Conservation (phyloP, 2,329 filamentous ascomycete genomes). For the Epichloe coenophiala region DNA sequence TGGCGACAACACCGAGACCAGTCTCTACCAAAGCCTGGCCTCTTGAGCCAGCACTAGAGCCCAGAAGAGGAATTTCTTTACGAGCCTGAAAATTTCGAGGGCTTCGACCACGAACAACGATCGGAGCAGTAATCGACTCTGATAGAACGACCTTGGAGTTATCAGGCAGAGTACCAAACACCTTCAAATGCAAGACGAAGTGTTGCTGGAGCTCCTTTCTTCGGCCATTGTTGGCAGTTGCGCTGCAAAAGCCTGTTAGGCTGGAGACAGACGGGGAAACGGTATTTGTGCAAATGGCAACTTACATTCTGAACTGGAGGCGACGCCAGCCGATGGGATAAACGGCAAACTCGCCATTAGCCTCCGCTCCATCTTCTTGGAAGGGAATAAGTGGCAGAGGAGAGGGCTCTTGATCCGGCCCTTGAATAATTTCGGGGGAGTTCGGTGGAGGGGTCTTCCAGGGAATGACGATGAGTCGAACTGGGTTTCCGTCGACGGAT, state of each 20-base stretch:
- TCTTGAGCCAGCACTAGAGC: conserved; percentile 61
- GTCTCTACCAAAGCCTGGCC: conserved; percentile 60
- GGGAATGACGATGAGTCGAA: conserved; percentile 90
- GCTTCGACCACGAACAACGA: conserved; percentile 86
- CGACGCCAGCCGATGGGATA: conserved; percentile 92
- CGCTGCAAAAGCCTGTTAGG: conserved; percentile 31
- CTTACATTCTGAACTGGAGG: conserved; percentile 74
- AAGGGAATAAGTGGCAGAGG: conserved; percentile 62
- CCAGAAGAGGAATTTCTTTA: conserved; percentile 80
- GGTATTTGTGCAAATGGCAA: conserved; percentile 26
- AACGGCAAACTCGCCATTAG: conserved; percentile 70
- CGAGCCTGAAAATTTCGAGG: conserved; percentile 89
- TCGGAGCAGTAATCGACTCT: conserved; percentile 76
- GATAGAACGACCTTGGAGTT: conserved; percentile 71
- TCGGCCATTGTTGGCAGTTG: conserved; percentile 90
- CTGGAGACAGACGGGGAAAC: conserved; percentile 6
- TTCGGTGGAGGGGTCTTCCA: conserved; percentile 92
- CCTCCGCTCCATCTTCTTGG: conserved; percentile 43
- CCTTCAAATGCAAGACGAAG: conserved; percentile 79
- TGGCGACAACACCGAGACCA: conserved; percentile 45
- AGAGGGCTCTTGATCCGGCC: conserved; percentile 70
- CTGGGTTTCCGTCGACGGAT: conserved; percentile 81
- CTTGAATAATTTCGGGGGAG: conserved; percentile 50
- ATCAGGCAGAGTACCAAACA: conserved; percentile 70
- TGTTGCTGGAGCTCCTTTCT: conserved; percentile 93